These are phyloP conservation scores for Moringa oleifera DNA, from an alignment of 345 rosid genomes.

Conservation along the genomic window DNA sequence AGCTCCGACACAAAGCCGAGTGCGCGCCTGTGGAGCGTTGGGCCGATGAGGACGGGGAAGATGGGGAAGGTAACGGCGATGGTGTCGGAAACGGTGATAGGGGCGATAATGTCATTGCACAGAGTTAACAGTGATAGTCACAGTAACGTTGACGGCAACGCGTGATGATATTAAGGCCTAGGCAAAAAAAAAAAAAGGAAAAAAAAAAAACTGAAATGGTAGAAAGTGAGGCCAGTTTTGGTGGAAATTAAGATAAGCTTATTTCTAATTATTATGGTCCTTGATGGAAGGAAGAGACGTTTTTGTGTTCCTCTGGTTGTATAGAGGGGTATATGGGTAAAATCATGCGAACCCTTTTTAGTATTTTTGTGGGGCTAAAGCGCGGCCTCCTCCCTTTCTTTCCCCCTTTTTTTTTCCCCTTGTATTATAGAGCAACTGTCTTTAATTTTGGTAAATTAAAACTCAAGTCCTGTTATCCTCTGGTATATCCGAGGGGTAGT, in stretches of 20 bases:
- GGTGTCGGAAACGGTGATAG: constrained; percentile 29
- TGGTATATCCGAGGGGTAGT: too few species aligned
- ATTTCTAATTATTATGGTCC: constrained; percentile 5
- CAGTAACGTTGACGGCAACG: constrained; percentile 15
- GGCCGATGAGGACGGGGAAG: constrained; percentile 53
- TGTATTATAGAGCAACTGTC: constrained; percentile 10
- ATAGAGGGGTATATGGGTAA: constrained; percentile 23
- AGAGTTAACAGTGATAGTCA: constrained; percentile 21
- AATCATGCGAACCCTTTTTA: constrained; percentile 7
- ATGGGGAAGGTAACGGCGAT: constrained; percentile 34
- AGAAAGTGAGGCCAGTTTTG: constrained; percentile 25
- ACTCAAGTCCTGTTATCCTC: too few species aligned
- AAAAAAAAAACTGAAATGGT: not conserved
- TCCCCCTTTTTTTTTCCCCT: constrained; percentile 3
- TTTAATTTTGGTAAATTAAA: constrained; percentile 16
- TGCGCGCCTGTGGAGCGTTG: constrained; percentile 68
- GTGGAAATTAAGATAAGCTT: constrained; percentile 10
- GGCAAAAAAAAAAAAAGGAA: not conserved
- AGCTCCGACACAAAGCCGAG: constrained; percentile 74
- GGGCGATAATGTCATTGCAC: constrained; percentile 8
- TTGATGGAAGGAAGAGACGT: constrained; percentile 8
- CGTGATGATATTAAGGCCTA: too few species aligned
- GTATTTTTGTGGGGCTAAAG: not conserved
- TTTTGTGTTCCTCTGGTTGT: too few species aligned
- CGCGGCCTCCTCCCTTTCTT: not conserved